phyloP scores from a whole-genome alignment of 345 rosid species.

The Eucalyptus sideroxylon region DNA sequence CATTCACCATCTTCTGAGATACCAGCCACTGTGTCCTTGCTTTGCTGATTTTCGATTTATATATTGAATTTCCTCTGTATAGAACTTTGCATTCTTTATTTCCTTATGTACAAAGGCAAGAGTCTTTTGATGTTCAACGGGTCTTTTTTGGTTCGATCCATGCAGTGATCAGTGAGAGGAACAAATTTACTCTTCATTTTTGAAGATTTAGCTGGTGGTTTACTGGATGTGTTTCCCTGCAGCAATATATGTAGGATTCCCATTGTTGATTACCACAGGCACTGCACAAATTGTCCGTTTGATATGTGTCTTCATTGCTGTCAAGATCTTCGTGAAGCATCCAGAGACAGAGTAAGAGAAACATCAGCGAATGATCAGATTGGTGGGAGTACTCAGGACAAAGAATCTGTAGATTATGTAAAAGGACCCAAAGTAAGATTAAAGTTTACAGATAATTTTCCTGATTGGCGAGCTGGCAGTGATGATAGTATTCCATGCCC shows the following conservation, averaged over 20 bases:
- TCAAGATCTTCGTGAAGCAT: slow-evolving; percentile 77
- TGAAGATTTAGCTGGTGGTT: neutral
- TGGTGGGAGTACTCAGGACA: slow-evolving; percentile 16
- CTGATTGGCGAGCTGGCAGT: slow-evolving; percentile 75
- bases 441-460: slow-evolving; percentile 44
- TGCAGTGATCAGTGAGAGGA: neutral
- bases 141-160: neutral
- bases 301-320: slow-evolving; percentile 93
- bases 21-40: neutral
- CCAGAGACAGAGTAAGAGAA: slow-evolving; percentile 9
- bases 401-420: slow-evolving; percentile 5
- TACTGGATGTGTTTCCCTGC: slow-evolving; percentile 15
- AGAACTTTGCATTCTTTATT: neutral
- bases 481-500: slow-evolving; percentile 94
- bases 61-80: neutral
- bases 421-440: slow-evolving; percentile 20
- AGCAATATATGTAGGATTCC: slow-evolving; percentile 94
- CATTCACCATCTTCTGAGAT: neutral
- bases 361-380: slow-evolving; percentile 5
- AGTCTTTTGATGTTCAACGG: neutral
- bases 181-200: neutral
- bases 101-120: neutral
- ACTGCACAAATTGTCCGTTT: slow-evolving; percentile 67
- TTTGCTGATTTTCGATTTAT: neutral
- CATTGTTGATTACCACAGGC: slow-evolving; percentile 91